Base-by-base conservation (phyloP, 1,139 yeast species). In the Suhomyces ambrosiae region DNA sequence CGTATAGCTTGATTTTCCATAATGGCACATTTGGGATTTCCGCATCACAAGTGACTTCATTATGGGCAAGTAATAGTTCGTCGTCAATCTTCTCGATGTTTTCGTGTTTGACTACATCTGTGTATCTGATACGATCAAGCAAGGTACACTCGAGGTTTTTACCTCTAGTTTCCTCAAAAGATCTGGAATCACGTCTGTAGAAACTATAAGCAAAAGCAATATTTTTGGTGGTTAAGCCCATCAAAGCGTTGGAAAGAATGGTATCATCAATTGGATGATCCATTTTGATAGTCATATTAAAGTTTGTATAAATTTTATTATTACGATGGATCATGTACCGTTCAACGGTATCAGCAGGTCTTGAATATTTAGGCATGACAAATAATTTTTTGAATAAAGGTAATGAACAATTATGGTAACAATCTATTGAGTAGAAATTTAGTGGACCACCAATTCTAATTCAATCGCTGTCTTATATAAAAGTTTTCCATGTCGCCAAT, bases 1-100 rank as follows among this genome's bases (percentile, higher is more conserved):
- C 39, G 22, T 35, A 37, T 1, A 65, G 52, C 3, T 52, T 30
- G 4, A 66, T 27, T 31, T 48, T 49, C 71, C 71, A 67, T 12
- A 60, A 41, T 4, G 70, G 69, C 1, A 11, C 15, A 24, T 24
- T 24, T n/a, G 15, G 15, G 5, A 12, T 5, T 5, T 24, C 12
- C 7, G 5, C 5, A 5, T n/a, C 15, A 24, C n/a, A 10, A 24
- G 15, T 11, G 15, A 24, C 12, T 5, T 24, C 15, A 12, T n/a
- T 9, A 12, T 11, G 14, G 4, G 8, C 5, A 7, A 7, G 15
- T 3, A 24, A 11, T 5, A 11, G 12, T 5, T n/a, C 8, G 9
- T 12, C 27, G 12, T 24, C 27, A 7, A 24, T 7, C 9, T 24
- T 24, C 15, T n/a, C 15, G 9, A 24, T 12, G n/a, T n/a, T 24